phyloP scores from a whole-genome alignment of 2,329 filamentous ascomycete species.

The Sporothrix pallida region DNA sequence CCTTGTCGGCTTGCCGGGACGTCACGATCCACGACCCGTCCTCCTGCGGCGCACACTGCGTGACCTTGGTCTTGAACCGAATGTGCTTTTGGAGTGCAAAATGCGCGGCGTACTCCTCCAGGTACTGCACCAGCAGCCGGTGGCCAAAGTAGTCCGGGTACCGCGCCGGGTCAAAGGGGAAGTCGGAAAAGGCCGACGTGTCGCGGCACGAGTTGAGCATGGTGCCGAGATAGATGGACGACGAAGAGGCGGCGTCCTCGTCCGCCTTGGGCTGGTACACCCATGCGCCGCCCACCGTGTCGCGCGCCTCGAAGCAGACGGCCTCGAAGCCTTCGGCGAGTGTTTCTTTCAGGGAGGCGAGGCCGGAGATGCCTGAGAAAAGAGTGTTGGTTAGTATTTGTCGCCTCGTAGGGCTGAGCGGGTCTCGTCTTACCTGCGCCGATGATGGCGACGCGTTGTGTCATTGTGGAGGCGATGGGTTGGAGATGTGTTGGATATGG shows the following conservation, averaged over 20 bases:
- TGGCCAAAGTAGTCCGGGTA: slow-evolving; percentile 49
- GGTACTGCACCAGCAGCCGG: slow-evolving; percentile 45
- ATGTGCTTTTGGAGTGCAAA: slow-evolving; percentile 47
- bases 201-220: slow-evolving; percentile 49
- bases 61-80: slow-evolving; percentile 44
- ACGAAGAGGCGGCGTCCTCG: slow-evolving; percentile 39
- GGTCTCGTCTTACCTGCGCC: slow-evolving; percentile 13
- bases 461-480: neutral
- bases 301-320: slow-evolving; percentile 46
- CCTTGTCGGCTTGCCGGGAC: slow-evolving; percentile 32
- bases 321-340: slow-evolving; percentile 46
- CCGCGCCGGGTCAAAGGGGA: slow-evolving; percentile 48
- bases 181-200: slow-evolving; percentile 49
- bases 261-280: slow-evolving; percentile 43
- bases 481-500: neutral
- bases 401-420: neutral
- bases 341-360: slow-evolving; percentile 48
- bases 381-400: too few relatives aligned
- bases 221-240: slow-evolving; percentile 45
- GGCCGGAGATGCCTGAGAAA: slow-evolving; percentile 37
- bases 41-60: slow-evolving; percentile 42
- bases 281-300: slow-evolving; percentile 49
- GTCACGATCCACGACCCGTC: slow-evolving; percentile 44
- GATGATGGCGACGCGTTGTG: slow-evolving; percentile 17
- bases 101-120: slow-evolving; percentile 47